A percentile compares a stretch with the other conserved stretches of the same genome.
Evolutionary conservation across 495 filamentous ascomycete genomes (phyloP).

Genomic region (Penicillium verhagenii): DNA sequence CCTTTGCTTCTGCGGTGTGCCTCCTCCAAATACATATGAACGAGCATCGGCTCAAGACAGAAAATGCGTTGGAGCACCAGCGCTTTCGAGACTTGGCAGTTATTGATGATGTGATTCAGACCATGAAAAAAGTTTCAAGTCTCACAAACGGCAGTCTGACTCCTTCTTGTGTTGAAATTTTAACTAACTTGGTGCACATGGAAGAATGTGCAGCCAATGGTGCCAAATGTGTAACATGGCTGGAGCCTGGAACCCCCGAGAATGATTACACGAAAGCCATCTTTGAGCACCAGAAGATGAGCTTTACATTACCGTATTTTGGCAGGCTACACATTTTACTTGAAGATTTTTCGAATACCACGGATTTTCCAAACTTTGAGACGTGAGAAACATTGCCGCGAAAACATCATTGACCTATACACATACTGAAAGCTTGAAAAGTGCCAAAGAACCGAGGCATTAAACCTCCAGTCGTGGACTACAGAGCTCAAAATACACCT

Average conservation of each 20-base stretch:
- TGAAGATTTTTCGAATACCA: too few relatives aligned
- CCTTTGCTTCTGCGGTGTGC: conserved; percentile 43
- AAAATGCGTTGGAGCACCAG: conserved; percentile 31
- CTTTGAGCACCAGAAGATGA: neutral
- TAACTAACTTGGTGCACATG: conserved; percentile 5
- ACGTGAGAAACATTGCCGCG: too few relatives aligned
- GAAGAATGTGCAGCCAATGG: conserved; percentile 19
- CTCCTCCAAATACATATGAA: conserved; percentile 46
- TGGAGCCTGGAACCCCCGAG: neutral
- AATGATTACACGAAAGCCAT: conserved; percentile 6
- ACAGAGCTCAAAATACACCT: too few relatives aligned
- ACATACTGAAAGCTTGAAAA: too few relatives aligned
- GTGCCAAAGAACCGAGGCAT: too few relatives aligned
- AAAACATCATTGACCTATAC: too few relatives aligned
- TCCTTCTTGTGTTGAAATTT: neutral
- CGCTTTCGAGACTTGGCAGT: conserved; percentile 28
- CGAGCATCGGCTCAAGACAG: conserved; percentile 23
- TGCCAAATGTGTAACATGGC: neutral
- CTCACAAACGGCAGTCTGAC: too few relatives aligned
- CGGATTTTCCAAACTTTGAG: too few relatives aligned
- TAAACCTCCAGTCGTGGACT: too few relatives aligned
- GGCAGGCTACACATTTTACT: too few relatives aligned
- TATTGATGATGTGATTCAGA: conserved; percentile 27
- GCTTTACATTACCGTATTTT: conserved; percentile 37
- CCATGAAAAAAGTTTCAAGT: conserved; percentile 41